Base-by-base conservation (phyloP, 2,329 filamentous ascomycete genomes). In the Lizonia empirigonia region DNA sequence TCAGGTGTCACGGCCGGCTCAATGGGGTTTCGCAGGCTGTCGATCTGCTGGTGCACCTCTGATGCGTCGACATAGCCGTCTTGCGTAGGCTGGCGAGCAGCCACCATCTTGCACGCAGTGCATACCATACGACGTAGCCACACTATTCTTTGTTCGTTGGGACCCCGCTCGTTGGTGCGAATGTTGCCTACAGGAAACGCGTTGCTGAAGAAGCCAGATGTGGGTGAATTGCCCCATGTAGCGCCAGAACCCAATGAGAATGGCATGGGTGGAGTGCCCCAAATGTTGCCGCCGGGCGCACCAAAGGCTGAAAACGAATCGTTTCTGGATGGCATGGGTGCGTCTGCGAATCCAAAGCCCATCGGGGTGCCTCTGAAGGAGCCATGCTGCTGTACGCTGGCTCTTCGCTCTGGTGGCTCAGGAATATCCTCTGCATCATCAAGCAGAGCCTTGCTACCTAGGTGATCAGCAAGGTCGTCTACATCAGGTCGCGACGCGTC, bases 391-490 rank as follows among this genome's bases (percentile, higher is more conserved):
- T 73, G 63, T 47, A 77, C 63, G 42, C 71, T 77, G 16, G 73
- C 64, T 20, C 76, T 71, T 30, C 77, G 68, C 46, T 82, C 68
- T 78, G 88, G 74, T 79, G 90, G 64, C 72, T 86, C 77, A 67
- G 95, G 91, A 12, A 72, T 68, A 27, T 69, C 70, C 30, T 72
- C 69, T 7, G 64, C 69, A 55, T 87, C 85, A 56, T 86, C 85
- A 33, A 97, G 79, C 10, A 99, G 79, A 10, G 92, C 94, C 63
- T 91, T 92, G 73, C 93, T 97, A 10, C 94, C 94, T 20, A 99
- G 80, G 63, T 94, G 91, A 54, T 87, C 84, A 56, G 86, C 88
- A 46, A 89, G 76, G 39, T 90, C 84, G 47, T 93, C 90, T 16
- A 91, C 77, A 48, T 87, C 85, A 36, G 38, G 35, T 30, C 50